These are phyloP conservation scores for Phytophthora foliorum DNA, from an alignment of 352 stramenopile genomes.

Conservation along the genomic window DNA sequence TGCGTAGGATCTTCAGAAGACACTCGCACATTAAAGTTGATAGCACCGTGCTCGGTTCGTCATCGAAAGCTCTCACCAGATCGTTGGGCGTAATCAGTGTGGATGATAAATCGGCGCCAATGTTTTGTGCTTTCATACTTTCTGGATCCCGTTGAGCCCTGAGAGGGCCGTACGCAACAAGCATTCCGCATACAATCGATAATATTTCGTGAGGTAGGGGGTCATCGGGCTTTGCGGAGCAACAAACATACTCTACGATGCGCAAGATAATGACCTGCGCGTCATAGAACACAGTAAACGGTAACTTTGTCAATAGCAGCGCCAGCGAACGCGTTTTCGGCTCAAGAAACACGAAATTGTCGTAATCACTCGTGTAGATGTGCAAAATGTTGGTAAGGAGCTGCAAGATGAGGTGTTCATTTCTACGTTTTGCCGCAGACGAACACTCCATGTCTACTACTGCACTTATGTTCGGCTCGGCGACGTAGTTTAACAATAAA, in stretches of 20 bases:
- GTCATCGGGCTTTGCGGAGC: slow-evolving; percentile 52
- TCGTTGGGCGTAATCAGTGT: not conserved
- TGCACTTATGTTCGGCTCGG: slow-evolving; percentile 25
- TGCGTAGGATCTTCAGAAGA: slow-evolving; percentile 71
- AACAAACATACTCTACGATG: slow-evolving; percentile 85
- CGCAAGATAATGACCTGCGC: slow-evolving; percentile 76
- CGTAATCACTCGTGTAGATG: slow-evolving; percentile 78
- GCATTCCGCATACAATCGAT: slow-evolving; percentile 68
- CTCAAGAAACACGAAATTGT: slow-evolving; percentile 79
- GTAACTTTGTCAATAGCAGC: slow-evolving; percentile 74
- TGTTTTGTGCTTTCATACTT: not conserved
- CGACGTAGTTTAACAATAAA: slow-evolving; percentile 67
- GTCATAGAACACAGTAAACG: slow-evolving; percentile 61
- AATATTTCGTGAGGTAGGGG: slow-evolving; percentile 67
- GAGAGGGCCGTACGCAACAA: slow-evolving; percentile 54
- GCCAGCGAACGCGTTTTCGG: slow-evolving; percentile 75
- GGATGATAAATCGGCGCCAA: not conserved
- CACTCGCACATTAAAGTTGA: slow-evolving; percentile 65
- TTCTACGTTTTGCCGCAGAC: slow-evolving; percentile 19
- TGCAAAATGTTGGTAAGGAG: slow-evolving; percentile 73
- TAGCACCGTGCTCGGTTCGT: slow-evolving; percentile 23
- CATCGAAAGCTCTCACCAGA: slow-evolving; percentile 10
- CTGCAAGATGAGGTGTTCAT: slow-evolving; percentile 67
- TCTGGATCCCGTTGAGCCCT: slow-evolving; percentile 2
- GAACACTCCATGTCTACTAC: slow-evolving; percentile 1